These are phyloP conservation scores for Claviceps quebecensis DNA, from an alignment of 2,329 filamentous ascomycete genomes.

Conservation along the genomic window DNA sequence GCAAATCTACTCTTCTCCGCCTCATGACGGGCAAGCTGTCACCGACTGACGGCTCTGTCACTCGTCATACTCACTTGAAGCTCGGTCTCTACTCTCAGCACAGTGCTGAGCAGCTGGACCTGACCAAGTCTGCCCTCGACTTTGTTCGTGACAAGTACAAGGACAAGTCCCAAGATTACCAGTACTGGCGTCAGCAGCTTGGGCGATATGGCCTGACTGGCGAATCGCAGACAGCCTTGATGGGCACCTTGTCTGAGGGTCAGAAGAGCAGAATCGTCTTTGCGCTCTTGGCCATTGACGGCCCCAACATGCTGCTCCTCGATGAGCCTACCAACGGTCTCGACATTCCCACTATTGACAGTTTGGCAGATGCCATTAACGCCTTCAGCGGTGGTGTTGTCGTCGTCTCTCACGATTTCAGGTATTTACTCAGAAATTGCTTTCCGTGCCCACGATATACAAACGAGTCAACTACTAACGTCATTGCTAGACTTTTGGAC, in stretches of 20 bases:
- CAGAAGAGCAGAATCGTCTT: constrained; percentile 98
- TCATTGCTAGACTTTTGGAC: constrained; percentile 62
- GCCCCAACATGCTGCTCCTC: constrained; percentile 92
- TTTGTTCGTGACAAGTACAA: constrained; percentile 94
- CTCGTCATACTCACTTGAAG: constrained; percentile 94
- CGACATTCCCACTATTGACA: constrained; percentile 97
- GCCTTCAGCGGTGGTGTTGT: constrained; percentile 92
- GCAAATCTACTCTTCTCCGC: constrained; percentile 90
- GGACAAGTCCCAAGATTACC: constrained; percentile 85
- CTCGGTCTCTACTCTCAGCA: constrained; percentile 97
- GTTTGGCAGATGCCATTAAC: constrained; percentile 93
- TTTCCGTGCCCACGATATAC: neutral
- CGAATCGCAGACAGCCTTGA: constrained; percentile 88
- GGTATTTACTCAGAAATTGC: constrained; percentile 40
- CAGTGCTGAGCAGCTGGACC: constrained; percentile 92
- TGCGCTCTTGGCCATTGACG: constrained; percentile 84
- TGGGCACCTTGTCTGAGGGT: constrained; percentile 94
- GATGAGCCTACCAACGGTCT: constrained; percentile 99
- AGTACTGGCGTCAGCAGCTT: constrained; percentile 98
- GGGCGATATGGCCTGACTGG: constrained; percentile 88
- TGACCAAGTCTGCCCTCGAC: constrained; percentile 94
- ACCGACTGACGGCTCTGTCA: constrained; percentile 68
- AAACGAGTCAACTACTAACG: constrained; percentile 8
- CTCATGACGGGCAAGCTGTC: constrained; percentile 94
- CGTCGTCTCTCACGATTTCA: constrained; percentile 97